phyloP scores from a whole-genome alignment of 73 alveolate species.

The Blepharisma japonicum region DNA sequence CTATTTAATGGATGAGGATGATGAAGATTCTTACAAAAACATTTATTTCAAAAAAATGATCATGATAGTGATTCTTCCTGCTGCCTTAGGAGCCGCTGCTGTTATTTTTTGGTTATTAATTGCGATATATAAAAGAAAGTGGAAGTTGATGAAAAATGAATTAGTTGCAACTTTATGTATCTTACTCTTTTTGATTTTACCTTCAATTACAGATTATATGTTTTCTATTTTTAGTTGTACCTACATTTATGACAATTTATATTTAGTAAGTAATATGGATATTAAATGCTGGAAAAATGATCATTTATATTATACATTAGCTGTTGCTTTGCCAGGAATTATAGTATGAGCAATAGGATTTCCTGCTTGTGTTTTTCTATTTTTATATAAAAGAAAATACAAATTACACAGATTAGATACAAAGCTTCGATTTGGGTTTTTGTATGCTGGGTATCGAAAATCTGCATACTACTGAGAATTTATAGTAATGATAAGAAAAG shows the following conservation, averaged over 20 bases:
- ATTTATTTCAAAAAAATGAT: no score
- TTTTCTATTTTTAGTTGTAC: neutral
- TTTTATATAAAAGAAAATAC: slow-evolving; percentile 25
- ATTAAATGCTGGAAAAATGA: neutral
- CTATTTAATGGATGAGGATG: neutral
- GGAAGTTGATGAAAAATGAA: neutral
- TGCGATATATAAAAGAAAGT: neutral
- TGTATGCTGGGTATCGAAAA: slow-evolving; percentile 39
- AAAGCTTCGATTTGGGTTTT: slow-evolving; percentile 28
- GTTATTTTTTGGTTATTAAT: neutral
- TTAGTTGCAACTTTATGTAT: neutral
- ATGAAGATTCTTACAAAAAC: neutral
- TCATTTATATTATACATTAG: neutral
- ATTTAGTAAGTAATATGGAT: neutral
- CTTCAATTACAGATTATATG: neutral
- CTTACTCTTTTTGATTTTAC: neutral
- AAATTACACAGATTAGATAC: slow-evolving; percentile 28
- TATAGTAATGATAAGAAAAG: slow-evolving; percentile 12
- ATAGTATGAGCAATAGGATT: neutral
- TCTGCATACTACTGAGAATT: slow-evolving; percentile 32
- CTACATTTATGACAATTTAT: neutral
- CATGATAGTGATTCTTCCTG: neutral
- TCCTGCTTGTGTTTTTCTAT: slow-evolving; percentile 34
- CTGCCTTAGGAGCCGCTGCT: neutral
- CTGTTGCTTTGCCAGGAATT: neutral